phyloP scores from a whole-genome alignment of 805 yeast genomes.

The Saccharomycopsis sp. region DNA sequence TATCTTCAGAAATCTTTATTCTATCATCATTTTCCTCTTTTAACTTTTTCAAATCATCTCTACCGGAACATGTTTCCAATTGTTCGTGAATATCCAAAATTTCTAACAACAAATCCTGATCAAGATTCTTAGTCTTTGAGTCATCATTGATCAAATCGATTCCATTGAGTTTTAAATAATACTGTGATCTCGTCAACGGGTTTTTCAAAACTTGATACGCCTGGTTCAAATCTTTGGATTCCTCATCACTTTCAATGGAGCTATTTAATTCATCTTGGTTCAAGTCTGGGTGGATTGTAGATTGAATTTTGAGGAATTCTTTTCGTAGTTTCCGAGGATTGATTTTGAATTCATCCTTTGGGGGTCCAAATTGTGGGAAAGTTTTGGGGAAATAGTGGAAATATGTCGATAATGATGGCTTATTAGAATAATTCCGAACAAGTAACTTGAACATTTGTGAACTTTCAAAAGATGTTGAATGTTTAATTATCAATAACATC shows the following conservation, averaged over 20 bases:
- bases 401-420: too few relatives aligned
- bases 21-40: conserved; percentile 47
- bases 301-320: conserved; percentile 69
- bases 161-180: conserved; percentile 36
- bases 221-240: conserved; percentile 51
- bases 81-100: conserved; percentile 81
- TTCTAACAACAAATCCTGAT: conserved; percentile 55
- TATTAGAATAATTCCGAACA: too few relatives aligned
- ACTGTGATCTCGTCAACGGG: conserved; percentile 64
- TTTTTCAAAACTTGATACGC: conserved; percentile 66
- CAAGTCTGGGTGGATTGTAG: conserved; percentile 74
- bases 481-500: too few relatives aligned
- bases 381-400: conserved; percentile 69
- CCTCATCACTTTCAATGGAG: background rate
- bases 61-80: conserved; percentile 53
- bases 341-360: conserved; percentile 45
- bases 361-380: conserved; percentile 57
- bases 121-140: conserved; percentile 29
- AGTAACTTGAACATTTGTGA: too few relatives aligned
- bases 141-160: conserved; percentile 33
- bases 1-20: conserved; percentile 34
- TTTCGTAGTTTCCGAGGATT: conserved; percentile 48
- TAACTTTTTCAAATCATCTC: conserved; percentile 45
- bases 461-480: too few relatives aligned
- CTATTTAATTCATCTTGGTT: conserved; percentile 22